Evolutionary conservation across 2,329 filamentous ascomycete genomes (phyloP).

Genomic region (Fusarium sp.): DNA sequence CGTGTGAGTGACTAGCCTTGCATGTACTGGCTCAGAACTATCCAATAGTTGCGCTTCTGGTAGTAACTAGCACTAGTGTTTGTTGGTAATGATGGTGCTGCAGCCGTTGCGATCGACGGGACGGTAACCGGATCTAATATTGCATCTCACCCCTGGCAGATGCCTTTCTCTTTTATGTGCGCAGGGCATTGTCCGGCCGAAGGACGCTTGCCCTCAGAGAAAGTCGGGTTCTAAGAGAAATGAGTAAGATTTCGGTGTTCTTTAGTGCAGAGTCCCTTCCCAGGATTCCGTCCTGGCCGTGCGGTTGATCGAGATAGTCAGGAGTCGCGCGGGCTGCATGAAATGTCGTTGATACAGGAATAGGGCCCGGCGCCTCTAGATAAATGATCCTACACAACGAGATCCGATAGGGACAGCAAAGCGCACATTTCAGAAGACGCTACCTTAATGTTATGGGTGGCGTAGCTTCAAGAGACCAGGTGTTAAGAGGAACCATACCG

Average conservation of each 20-base stretch:
- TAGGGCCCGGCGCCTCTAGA: background rate
- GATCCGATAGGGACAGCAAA: background rate
- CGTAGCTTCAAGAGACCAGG: background rate
- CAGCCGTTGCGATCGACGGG: background rate
- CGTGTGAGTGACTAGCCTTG: background rate
- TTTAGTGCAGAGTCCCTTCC: background rate
- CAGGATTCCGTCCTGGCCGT: background rate
- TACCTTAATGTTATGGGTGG: background rate
- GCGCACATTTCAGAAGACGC: background rate
- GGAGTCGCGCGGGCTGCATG: background rate
- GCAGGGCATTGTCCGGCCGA: fast-evolving
- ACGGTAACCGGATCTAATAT: background rate
- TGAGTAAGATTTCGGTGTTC: background rate
- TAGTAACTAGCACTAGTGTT: background rate
- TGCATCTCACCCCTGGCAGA: background rate
- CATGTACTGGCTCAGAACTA: too few relatives aligned
- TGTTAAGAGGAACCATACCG: fast-evolving
- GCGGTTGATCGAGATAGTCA: background rate
- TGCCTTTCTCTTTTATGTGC: background rate
- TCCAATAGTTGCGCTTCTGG: too few relatives aligned
- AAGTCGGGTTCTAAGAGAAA: background rate
- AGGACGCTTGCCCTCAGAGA: background rate
- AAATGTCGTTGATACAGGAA: fast-evolving
- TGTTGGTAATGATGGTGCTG: background rate
- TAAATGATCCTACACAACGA: background rate